Evolutionary conservation across 257 asterid genomes (phyloP).

Genomic region (Solanum infundibuliforme): DNA sequence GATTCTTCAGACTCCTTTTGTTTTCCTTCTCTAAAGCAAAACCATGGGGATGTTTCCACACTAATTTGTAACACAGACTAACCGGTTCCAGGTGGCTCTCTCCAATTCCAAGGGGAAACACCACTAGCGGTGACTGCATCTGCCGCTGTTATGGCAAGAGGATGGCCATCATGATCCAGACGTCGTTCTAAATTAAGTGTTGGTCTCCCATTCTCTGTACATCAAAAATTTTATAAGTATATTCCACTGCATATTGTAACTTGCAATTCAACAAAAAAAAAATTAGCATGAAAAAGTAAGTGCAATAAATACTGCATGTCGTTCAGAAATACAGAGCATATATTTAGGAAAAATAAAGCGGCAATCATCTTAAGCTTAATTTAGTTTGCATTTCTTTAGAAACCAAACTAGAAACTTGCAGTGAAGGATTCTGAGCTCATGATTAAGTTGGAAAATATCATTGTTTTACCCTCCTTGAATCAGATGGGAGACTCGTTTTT

Average conservation of each 20-base stretch:
- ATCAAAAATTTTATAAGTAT: not conserved
- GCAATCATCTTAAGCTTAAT: not conserved
- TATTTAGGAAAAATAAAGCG: not conserved
- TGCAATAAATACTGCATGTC: not conserved
- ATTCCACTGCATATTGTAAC: not conserved
- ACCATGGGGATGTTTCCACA: not conserved
- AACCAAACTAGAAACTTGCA: not conserved
- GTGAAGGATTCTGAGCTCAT: not conserved
- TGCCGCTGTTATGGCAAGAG: conserved; percentile 78
- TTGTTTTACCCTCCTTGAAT: not conserved
- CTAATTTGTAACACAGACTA: conserved; percentile 10
- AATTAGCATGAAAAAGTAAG: not conserved
- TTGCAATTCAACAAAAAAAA: not conserved
- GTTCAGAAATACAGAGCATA: not conserved
- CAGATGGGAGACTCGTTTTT: not conserved
- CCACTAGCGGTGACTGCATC: conserved; percentile 78
- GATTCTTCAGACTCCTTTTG: not conserved
- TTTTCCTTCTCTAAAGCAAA: not conserved
- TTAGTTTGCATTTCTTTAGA: not conserved
- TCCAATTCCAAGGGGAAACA: conserved; percentile 95
- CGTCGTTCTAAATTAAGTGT: conserved; percentile 62
- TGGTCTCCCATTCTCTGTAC: conserved; percentile 63
- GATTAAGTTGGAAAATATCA: not conserved
- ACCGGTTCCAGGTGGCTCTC: conserved; percentile 81
- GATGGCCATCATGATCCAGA: conserved; percentile 82